Conservation (phyloP, 331 rosid genomes). For the Prunus yedoensis region DNA sequence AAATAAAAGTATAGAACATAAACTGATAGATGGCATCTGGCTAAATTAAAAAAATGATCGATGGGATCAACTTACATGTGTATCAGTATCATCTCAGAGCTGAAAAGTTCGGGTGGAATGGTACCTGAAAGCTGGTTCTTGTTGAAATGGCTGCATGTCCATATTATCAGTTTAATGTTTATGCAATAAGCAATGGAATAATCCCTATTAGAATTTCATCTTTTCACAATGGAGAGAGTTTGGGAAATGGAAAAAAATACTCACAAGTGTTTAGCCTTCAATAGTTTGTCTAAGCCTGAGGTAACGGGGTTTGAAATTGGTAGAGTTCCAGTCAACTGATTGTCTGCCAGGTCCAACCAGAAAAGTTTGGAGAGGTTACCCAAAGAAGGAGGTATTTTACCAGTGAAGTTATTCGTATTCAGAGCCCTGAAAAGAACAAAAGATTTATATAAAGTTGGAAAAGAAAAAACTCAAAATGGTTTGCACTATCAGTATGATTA, state of each 20-base stretch:
- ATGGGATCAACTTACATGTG: conserved; percentile 59
- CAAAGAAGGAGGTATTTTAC: conserved; percentile 63
- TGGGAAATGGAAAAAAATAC: conserved; percentile 17
- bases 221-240: not conserved
- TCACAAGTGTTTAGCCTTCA: conserved; percentile 83
- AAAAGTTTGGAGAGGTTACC: conserved; percentile 78
- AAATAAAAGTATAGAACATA: not conserved
- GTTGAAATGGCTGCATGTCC: conserved; percentile 74
- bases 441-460: not conserved
- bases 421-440: conserved; percentile 49
- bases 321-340: conserved; percentile 57
- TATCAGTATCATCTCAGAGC: conserved; percentile 68
- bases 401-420: conserved; percentile 68
- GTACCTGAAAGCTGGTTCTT: conserved; percentile 78
- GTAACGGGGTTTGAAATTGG: conserved; percentile 59
- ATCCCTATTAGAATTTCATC: not conserved
- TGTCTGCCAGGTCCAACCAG: conserved; percentile 75
- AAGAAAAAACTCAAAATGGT: not conserved
- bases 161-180: conserved; percentile 9
- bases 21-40: not conserved
- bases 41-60: not conserved
- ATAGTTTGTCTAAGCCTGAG: conserved; percentile 73
- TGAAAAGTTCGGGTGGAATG: conserved; percentile 64
- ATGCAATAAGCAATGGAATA: not conserved
- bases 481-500: not conserved